Conservation (phyloP, 306 rosid genomes). For the Inga leiocalycina region DNA sequence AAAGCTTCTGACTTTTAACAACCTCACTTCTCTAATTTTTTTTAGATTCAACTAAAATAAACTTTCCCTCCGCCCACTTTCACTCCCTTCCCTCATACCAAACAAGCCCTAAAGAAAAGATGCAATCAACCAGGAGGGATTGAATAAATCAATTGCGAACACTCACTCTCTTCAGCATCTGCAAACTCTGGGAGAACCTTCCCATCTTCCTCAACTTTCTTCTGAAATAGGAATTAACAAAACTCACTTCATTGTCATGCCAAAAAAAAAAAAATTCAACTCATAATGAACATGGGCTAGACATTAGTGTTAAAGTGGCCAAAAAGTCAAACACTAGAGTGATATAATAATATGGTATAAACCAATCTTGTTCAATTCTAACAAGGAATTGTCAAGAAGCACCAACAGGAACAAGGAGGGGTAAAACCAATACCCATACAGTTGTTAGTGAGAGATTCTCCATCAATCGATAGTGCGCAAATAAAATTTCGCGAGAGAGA, state of each 20-base stretch:
- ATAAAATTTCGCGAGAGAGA: conserved; percentile 10
- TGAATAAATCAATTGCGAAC: conserved; percentile 24
- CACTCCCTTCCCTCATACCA: too few relatives aligned
- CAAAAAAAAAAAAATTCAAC: neutral
- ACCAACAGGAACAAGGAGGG: neutral
- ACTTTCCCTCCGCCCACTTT: too few relatives aligned
- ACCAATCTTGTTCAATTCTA: neutral
- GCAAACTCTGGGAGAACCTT: conserved; percentile 76
- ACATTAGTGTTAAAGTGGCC: conserved; percentile 6
- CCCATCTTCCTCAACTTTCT: conserved; percentile 61
- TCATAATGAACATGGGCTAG: conserved; percentile 16
- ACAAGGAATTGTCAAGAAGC: neutral
- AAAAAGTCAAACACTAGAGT: neutral
- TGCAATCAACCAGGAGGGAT: conserved; percentile 9
- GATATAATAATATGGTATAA: neutral
- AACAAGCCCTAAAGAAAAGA: neutral
- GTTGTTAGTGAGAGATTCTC: neutral
- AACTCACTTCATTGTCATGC: conserved; percentile 29
- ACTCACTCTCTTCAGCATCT: conserved; percentile 78
- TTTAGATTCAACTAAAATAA: too few relatives aligned
- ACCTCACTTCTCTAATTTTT: too few relatives aligned
- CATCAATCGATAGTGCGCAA: conserved; percentile 3
- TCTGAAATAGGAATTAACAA: conserved; percentile 43
- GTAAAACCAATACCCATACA: neutral
- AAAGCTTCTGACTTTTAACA: too few relatives aligned